Base-by-base conservation (phyloP, 2,329 filamentous ascomycete genomes). In the Chrysoporthe puriensis region DNA sequence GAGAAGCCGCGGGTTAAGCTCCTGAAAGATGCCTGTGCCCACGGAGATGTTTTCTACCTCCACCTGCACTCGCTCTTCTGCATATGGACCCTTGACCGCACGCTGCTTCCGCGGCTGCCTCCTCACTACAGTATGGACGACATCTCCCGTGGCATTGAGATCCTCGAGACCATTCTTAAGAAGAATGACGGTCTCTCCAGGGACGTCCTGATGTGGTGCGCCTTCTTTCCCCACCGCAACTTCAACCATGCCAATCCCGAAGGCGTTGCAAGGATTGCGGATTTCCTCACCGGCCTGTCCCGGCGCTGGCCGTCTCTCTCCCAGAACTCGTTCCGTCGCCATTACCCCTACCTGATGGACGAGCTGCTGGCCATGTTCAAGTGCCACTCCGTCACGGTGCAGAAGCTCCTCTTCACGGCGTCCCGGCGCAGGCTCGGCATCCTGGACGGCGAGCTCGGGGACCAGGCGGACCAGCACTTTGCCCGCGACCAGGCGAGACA, bases 41-140 rank as follows among this genome's bases (percentile, higher is more conserved):
- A 74, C 0, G 76, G 82, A 4, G 91, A 94, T 74, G 70, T 80
- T 59, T 87, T 91, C 73, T 94, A 90, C 74, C 72, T 93, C 62
- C 80, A 84, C 6, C 74, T 91, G 14, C 90, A 92, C 73, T 90
- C 92, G 73, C 68, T 90, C 1, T 89, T 87, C 75, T 91, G 88
- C 73, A 73, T 85, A 26, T 87, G 85, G 83, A 83, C 82, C 3
- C 66, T 78, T 3, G 74, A 80, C 21, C 32, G 40, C 14, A 34
- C 61, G 8, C 18, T 14, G 7, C 44, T 60, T 11, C 58, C 66
- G 13, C 43, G 16, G 4, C 6, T 63, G 7, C 59, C 32, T 5
- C 11, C 34, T 32, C 43, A 44, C 18, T 14, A 72, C 57, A 60
- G 68, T 40, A 40, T 40, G 46, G 64, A 69, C 2, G 61, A 68